Conservation (phyloP, 2,329 filamentous ascomycete species). For the Penicillium sp. region DNA sequence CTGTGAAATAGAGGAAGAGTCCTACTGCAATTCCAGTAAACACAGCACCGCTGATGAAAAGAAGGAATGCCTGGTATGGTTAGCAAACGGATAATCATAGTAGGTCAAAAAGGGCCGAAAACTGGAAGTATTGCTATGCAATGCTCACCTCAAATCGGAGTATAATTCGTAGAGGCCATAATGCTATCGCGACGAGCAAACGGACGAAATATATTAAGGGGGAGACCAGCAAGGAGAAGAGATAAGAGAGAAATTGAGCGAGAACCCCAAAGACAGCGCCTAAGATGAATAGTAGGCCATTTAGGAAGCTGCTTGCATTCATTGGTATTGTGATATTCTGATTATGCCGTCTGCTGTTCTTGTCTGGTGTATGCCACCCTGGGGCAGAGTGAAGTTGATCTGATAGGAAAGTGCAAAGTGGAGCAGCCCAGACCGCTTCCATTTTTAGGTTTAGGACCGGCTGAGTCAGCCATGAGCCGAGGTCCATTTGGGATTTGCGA, state of each 20-base stretch:
- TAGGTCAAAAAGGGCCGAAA: background rate
- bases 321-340: too few species aligned
- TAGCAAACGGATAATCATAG: background rate
- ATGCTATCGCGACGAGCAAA: conserved; percentile 44
- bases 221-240: conserved; percentile 11
- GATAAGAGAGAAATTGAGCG: conserved; percentile 21
- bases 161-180: conserved; percentile 57
- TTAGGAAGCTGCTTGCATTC: background rate
- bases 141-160: conserved; percentile 60
- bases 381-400: too few species aligned
- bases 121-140: background rate
- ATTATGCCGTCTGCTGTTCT: too few species aligned
- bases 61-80: conserved; percentile 20
- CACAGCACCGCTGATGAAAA: conserved; percentile 56
- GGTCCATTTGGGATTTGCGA: background rate
- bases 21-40: conserved; percentile 70
- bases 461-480: background rate
- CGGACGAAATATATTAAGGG: conserved; percentile 55
- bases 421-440: too few species aligned
- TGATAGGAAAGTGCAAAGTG: too few species aligned
- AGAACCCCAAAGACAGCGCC: conserved; percentile 12
- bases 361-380: too few species aligned
- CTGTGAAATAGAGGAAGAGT: conserved; percentile 61
- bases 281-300: conserved; percentile 8
- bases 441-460: background rate